A percentile compares a stretch with the other conserved stretches of the same genome.
These are phyloP conservation scores for Quercus glauca DNA, from an alignment of 306 rosid genomes.

Conservation along the genomic window DNA sequence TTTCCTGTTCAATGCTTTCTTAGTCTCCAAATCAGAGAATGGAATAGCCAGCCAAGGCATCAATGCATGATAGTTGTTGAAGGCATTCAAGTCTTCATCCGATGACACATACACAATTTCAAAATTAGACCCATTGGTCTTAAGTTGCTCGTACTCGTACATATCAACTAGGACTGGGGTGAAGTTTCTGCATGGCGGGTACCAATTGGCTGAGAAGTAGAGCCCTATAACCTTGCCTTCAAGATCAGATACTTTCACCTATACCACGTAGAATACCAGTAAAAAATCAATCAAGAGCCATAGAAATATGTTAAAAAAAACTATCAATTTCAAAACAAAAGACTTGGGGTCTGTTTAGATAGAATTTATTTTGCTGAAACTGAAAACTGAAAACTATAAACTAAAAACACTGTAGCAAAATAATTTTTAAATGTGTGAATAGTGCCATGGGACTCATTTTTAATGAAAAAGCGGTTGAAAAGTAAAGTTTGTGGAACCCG, in stretches of 20 bases:
- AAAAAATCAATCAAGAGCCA: not conserved
- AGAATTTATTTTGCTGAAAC: too few relatives aligned
- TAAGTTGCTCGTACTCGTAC: slow-evolving; percentile 51
- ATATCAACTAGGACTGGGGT: slow-evolving; percentile 48
- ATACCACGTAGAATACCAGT: not conserved
- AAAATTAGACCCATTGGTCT: slow-evolving; percentile 41
- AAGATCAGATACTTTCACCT: slow-evolving; percentile 66
- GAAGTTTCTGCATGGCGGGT: slow-evolving; percentile 82
- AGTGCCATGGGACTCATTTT: too few relatives aligned
- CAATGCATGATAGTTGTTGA: slow-evolving; percentile 42
- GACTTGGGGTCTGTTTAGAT: too few relatives aligned
- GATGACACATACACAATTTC: slow-evolving; percentile 85
- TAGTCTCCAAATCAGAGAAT: slow-evolving; percentile 75
- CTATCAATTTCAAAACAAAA: too few relatives aligned
- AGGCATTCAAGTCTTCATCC: slow-evolving; percentile 76
- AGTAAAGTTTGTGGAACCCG: too few relatives aligned
- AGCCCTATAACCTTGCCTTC: slow-evolving; percentile 73
- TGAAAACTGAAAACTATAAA: too few relatives aligned
- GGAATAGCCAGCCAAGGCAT: slow-evolving; percentile 99
- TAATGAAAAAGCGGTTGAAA: too few relatives aligned
- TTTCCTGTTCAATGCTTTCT: slow-evolving; percentile 63
- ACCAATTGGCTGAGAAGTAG: slow-evolving; percentile 89
- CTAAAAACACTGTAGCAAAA: too few relatives aligned
- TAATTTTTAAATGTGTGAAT: too few relatives aligned
- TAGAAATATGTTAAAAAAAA: too few relatives aligned